Evolutionary conservation across 2,329 filamentous ascomycete species (phyloP).

Genomic region (Sclerotinia trifoliorum): DNA sequence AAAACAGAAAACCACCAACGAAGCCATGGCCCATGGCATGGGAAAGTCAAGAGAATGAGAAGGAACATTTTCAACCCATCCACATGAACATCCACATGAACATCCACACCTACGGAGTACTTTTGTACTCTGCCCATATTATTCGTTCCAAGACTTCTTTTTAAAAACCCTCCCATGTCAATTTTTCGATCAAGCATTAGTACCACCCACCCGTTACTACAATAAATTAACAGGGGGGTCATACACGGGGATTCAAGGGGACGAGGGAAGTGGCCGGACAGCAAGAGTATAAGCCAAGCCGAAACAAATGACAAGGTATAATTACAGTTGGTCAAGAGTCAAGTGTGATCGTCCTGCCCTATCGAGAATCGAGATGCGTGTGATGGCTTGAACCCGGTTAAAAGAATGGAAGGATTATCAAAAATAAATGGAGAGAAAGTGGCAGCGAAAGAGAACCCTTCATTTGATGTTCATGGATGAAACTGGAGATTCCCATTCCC

Average conservation of each 20-base stretch:
- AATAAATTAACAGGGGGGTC: background rate
- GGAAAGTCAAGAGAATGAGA: background rate
- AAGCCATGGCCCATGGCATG: background rate
- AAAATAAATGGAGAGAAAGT: too few relatives aligned
- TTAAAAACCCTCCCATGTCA: background rate
- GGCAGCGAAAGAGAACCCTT: background rate
- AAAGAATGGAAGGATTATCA: background rate
- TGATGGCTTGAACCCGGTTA: background rate
- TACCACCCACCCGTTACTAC: background rate
- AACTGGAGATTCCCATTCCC: slow-evolving; percentile 4
- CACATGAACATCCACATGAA: background rate
- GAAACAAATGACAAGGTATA: background rate
- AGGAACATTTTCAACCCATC: slow-evolving; percentile 2
- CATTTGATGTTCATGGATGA: slow-evolving; percentile 4
- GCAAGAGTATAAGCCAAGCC: background rate
- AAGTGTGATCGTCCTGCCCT: slow-evolving; percentile 18
- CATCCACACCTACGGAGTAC: background rate
- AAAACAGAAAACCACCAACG: background rate
- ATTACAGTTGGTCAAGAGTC: background rate
- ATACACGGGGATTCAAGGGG: background rate
- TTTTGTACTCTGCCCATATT: background rate
- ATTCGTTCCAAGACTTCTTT: background rate
- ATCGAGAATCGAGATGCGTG: slow-evolving; percentile 13
- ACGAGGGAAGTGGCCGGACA: background rate
- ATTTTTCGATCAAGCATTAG: background rate